A percentile compares a stretch with the other conserved stretches of the same genome.
phyloP scores from a whole-genome alignment of 768 basidiomycete genomes.

The Chlorophyllum brunneum region DNA sequence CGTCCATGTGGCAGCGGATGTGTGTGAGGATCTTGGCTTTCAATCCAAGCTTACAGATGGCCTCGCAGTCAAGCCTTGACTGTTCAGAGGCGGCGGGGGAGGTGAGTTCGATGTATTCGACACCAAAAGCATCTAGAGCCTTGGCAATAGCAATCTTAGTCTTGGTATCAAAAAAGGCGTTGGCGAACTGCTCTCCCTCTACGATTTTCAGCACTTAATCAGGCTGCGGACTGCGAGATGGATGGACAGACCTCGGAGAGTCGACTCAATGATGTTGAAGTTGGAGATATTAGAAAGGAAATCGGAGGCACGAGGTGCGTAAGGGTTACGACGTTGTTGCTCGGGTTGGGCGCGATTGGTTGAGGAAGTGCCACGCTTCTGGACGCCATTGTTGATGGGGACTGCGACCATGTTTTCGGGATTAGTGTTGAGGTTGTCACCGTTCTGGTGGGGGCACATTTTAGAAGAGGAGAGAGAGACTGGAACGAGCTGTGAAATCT shows the following conservation, averaged over 20 bases:
- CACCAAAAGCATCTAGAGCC: constrained; percentile 97
- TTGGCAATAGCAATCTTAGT: constrained; percentile 99
- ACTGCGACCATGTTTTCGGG: constrained; percentile 70
- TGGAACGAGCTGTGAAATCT: constrained; percentile 10
- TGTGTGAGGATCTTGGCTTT: constrained; percentile 97
- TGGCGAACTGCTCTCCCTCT: constrained; percentile 99
- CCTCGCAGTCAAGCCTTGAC: constrained; percentile 90
- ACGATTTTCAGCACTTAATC: constrained; percentile 14
- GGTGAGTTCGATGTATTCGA: constrained; percentile 99
- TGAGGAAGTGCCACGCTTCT: constrained; percentile 39
- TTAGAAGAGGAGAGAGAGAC: constrained; percentile 15
- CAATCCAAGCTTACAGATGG: constrained; percentile 97
- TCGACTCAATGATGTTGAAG: constrained; percentile 97
- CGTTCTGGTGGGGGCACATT: constrained; percentile 66
- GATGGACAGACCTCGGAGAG: constrained; percentile 72
- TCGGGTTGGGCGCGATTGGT: constrained; percentile 30
- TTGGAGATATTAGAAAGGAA: constrained; percentile 91
- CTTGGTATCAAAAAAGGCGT: constrained; percentile 99
- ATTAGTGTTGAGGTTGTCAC: constrained; percentile 40
- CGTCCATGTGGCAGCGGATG: constrained; percentile 99
- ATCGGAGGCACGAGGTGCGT: constrained; percentile 88
- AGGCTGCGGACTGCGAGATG: neutral
- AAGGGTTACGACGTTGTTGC: constrained; percentile 62
- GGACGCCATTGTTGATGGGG: constrained; percentile 44
- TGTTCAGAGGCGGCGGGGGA: constrained; percentile 98